phyloP scores from a whole-genome alignment of 164 flowering plant species.

The Chimonanthus salicifolius region DNA sequence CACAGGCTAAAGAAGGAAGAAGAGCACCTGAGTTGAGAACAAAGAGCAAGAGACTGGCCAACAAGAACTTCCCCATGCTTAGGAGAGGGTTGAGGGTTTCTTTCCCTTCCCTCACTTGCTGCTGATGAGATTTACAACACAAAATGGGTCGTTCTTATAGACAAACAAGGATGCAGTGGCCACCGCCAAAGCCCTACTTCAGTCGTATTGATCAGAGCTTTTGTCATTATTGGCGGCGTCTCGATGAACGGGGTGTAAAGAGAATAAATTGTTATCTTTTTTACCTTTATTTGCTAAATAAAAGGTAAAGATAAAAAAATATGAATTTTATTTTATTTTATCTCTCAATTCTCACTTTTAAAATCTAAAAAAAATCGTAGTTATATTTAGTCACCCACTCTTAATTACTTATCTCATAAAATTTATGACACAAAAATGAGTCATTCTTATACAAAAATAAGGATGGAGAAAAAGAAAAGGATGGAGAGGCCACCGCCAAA shows the following conservation, averaged over 20 bases:
- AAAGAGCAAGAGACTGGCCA: not conserved
- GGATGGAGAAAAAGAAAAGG: no score
- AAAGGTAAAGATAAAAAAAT: no score
- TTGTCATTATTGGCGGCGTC: not conserved
- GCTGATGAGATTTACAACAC: not conserved
- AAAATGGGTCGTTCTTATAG: not conserved
- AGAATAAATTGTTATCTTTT: no score
- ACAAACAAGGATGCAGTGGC: not conserved
- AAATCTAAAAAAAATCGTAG: no score
- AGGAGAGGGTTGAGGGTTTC: not conserved
- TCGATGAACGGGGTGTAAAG: no score
- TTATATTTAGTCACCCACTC: no score
- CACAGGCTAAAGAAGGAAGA: constrained; percentile 4
- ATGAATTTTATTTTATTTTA: no score
- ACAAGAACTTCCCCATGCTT: not conserved
- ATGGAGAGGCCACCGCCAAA: not conserved
- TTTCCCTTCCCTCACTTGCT: not conserved
- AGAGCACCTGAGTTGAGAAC: not conserved
- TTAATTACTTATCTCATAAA: not conserved
- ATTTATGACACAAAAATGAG: not conserved
- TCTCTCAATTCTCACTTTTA: no score
- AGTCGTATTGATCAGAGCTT: not conserved
- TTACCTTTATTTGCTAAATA: no score
- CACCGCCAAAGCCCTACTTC: not conserved
- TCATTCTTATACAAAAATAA: not conserved